Conservation (phyloP, 139 green algal species). For the Dunaliella primolecta region DNA sequence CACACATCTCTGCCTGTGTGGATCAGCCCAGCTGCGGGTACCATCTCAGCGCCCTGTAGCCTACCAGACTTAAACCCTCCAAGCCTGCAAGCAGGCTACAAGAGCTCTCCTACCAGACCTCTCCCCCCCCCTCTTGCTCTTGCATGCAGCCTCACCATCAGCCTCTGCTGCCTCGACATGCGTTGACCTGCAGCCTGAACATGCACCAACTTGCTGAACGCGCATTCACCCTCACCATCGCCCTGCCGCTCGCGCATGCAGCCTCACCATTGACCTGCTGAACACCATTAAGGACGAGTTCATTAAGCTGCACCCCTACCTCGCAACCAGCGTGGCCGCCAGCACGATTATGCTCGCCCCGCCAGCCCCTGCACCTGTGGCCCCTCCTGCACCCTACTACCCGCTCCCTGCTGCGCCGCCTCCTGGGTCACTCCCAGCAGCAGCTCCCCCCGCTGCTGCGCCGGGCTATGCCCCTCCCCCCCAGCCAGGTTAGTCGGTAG, state of each 20-base stretch:
- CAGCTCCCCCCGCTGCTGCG: not conserved
- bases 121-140: too few relatives aligned
- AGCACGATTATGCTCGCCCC: not conserved
- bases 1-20: too few relatives aligned
- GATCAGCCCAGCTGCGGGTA: too few relatives aligned
- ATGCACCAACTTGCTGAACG: not conserved
- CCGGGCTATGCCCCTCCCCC: not conserved
- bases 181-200: not conserved
- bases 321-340: not conserved
- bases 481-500: not conserved
- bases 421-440: not conserved
- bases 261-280: slow-evolving; percentile 29
- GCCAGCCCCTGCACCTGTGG: not conserved
- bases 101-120: too few relatives aligned
- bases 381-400: not conserved
- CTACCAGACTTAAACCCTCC: too few relatives aligned
- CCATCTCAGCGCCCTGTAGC: too few relatives aligned
- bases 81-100: too few relatives aligned
- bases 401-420: not conserved
- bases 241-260: not conserved
- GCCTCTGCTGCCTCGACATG: not conserved
- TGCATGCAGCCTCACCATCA: too few relatives aligned
- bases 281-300: slow-evolving; percentile 24
- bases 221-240: slow-evolving; percentile 11
- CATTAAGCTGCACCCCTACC: slow-evolving; percentile 11